Conservation (phyloP, 2,329 filamentous ascomycete species). For the Incumbomyces delicatus region DNA sequence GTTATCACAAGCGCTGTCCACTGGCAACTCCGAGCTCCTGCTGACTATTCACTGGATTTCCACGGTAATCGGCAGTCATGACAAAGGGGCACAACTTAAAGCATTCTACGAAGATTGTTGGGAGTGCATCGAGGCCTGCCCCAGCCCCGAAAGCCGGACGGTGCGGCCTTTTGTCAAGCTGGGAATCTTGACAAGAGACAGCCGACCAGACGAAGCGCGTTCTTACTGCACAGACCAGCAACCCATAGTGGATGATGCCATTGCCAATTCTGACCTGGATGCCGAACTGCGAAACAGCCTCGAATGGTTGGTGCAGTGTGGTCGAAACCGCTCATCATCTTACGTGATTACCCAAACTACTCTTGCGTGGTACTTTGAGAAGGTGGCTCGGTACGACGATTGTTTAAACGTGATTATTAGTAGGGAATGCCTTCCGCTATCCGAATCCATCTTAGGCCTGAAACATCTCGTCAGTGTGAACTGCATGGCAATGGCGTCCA, state of each 20-base stretch:
- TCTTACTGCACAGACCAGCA: no score
- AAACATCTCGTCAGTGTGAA: conserved; percentile 15
- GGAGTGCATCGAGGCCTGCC: neutral
- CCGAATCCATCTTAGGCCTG: conserved; percentile 12
- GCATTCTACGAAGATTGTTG: conserved; percentile 6
- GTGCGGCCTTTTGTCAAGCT: neutral
- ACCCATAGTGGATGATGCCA: neutral
- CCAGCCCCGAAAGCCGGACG: neutral
- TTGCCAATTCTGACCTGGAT: neutral
- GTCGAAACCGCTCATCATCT: conserved; percentile 8
- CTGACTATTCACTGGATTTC: neutral
- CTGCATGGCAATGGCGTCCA: conserved; percentile 11
- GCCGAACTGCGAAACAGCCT: conserved; percentile 1
- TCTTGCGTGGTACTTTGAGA: conserved; percentile 13
- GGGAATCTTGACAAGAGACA: no score
- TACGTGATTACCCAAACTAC: conserved; percentile 12
- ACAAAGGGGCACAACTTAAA: neutral
- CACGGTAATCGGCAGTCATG: neutral
- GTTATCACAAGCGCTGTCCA: neutral
- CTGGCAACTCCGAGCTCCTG: neutral
- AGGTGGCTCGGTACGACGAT: neutral
- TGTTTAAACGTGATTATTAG: no score
- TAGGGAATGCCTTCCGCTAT: conserved; percentile 2
- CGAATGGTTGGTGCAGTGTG: neutral
- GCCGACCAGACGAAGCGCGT: no score